Evolutionary conservation across 2,329 filamentous ascomycete genomes (phyloP).

Genomic region (Lasiodiplodia sp.): DNA sequence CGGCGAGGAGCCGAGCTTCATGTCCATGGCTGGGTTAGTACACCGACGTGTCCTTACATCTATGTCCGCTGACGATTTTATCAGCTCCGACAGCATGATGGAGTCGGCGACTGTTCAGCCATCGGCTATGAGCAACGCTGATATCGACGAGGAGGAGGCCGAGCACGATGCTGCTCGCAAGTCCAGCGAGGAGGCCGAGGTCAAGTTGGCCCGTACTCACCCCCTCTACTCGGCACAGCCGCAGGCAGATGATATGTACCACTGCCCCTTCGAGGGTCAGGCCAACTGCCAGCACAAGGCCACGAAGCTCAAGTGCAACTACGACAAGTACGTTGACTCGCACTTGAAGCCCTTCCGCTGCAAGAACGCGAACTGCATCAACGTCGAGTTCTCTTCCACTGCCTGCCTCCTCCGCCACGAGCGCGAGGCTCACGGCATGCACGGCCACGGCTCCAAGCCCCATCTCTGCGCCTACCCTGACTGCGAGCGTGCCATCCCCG

Average conservation of each 20-base stretch:
- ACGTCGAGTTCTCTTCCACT: slow-evolving; percentile 91
- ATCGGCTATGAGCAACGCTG: slow-evolving; percentile 27
- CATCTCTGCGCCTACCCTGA: slow-evolving; percentile 87
- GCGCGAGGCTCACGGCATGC: slow-evolving; percentile 93
- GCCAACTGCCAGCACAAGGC: slow-evolving; percentile 85
- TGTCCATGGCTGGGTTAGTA: slow-evolving; percentile 24
- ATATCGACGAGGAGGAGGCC: slow-evolving; percentile 36
- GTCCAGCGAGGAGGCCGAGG: slow-evolving; percentile 45
- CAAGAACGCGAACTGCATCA: slow-evolving; percentile 83
- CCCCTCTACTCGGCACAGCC: slow-evolving; percentile 73
- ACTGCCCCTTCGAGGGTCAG: slow-evolving; percentile 84
- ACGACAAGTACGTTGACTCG: slow-evolving; percentile 97
- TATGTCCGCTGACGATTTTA: neutral
- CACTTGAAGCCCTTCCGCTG: slow-evolving; percentile 96
- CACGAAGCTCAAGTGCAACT: slow-evolving; percentile 98
- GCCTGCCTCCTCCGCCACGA: slow-evolving; percentile 94
- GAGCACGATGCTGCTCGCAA: slow-evolving; percentile 21
- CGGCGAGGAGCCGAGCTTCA: slow-evolving; percentile 26
- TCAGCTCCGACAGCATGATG: slow-evolving; percentile 17
- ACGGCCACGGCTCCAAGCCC: slow-evolving; percentile 91
- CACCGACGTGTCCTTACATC: neutral
- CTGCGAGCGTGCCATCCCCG: slow-evolving; percentile 81
- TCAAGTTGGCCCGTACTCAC: slow-evolving; percentile 59
- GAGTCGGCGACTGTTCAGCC: slow-evolving; percentile 17
- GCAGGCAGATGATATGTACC: slow-evolving; percentile 80